phyloP scores from a whole-genome alignment of 139 green algal genomes.

The Dunaliella sp. region DNA sequence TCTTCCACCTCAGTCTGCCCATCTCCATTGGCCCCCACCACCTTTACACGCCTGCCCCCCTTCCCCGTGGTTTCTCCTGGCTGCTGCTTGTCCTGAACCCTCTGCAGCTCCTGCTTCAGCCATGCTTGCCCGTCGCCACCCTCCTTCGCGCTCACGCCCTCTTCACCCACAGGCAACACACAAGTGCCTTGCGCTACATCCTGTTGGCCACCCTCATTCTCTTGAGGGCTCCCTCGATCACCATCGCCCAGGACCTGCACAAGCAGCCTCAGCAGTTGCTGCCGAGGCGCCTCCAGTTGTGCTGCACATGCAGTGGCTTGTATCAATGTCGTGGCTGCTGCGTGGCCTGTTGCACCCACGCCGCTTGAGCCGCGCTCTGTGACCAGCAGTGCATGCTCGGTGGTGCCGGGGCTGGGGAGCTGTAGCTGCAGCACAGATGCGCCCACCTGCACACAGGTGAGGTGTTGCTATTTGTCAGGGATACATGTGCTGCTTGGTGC shows the following conservation, averaged over 20 bases:
- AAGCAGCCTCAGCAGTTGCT: neutral
- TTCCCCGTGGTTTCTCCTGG: neutral
- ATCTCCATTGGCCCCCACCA: neutral
- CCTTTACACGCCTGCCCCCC: too few species aligned
- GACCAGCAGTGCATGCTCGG: neutral
- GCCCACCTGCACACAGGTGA: too few species aligned
- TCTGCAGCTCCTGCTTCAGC: neutral
- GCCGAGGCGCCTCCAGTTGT: neutral
- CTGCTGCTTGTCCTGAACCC: neutral
- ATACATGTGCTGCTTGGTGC: too few species aligned
- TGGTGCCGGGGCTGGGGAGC: neutral
- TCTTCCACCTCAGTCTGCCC: neutral
- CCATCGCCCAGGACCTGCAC: neutral
- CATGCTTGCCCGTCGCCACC: neutral
- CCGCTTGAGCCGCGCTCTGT: too few species aligned
- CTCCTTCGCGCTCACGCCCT: neutral
- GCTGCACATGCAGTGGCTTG: too few species aligned
- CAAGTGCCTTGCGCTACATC: too few species aligned
- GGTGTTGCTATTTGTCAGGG: too few species aligned
- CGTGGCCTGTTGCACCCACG: too few species aligned
- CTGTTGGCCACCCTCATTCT: neutral
- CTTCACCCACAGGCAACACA: too few species aligned
- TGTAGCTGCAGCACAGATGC: neutral
- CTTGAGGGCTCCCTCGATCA: neutral
- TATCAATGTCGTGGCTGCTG: too few species aligned